Percentiles rank a stretch among this genome's conserved stretches.
These are phyloP conservation scores for Madurella fahalii DNA, from an alignment of 2,329 filamentous ascomycete species.

Conservation along the genomic window DNA sequence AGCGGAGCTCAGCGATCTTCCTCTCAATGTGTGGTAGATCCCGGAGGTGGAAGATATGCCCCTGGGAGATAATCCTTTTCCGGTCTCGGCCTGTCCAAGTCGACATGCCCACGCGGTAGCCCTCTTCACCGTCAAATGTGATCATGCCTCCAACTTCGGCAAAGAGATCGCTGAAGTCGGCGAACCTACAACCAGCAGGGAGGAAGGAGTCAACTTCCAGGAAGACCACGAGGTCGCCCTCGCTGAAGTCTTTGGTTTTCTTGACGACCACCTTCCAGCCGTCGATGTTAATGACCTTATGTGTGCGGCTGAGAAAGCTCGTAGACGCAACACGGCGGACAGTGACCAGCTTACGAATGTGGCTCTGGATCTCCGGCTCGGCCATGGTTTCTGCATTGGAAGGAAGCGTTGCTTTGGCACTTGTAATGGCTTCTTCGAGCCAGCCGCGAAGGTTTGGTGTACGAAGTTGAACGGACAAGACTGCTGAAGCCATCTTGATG, in stretches of 20 bases:
- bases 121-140: slow-evolving; percentile 17
- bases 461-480: not conserved
- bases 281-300: slow-evolving; percentile 22
- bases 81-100: slow-evolving; percentile 2
- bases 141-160: not conserved
- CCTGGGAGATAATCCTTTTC: slow-evolving; percentile 17
- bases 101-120: slow-evolving; percentile 20
- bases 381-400: too few relatives aligned
- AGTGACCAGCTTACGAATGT: slow-evolving; percentile 21
- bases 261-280: slow-evolving; percentile 28
- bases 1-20: slow-evolving; percentile 3
- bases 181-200: slow-evolving; percentile 19
- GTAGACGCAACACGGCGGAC: slow-evolving; percentile 20
- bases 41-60: slow-evolving; percentile 17
- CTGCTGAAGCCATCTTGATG: not conserved
- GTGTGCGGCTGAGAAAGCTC: not conserved
- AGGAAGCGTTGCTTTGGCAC: not conserved
- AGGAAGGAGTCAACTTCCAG: slow-evolving; percentile 30
- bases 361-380: not conserved
- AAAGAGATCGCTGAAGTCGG: slow-evolving; percentile 1
- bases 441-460: not conserved
- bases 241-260: slow-evolving; percentile 11
- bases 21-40: not conserved
- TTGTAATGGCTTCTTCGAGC: slow-evolving; percentile 7
- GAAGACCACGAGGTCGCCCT: slow-evolving; percentile 24